Base-by-base conservation (phyloP, 2,329 filamentous ascomycete genomes). In the Ophiostoma quercus region DNA sequence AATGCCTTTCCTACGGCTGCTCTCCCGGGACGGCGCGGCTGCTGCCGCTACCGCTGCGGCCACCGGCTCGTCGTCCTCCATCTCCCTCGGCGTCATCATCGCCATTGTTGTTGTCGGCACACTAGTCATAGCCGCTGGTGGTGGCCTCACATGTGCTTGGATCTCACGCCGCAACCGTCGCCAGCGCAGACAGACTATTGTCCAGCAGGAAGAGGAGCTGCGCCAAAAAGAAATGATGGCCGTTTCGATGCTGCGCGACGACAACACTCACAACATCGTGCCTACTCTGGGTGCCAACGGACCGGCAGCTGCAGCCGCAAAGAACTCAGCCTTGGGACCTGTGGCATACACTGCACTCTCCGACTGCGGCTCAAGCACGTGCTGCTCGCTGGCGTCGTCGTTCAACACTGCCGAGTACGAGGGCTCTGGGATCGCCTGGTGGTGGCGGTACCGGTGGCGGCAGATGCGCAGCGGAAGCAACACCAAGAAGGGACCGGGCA, bases 81-180 rank as follows among this genome's bases (percentile, higher is more conserved):
- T 67, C 41, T 54, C 66, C 11, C 66, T 67, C n/a, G 77, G 78
- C 25, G 76, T 74, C 25, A 75, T 81, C 69, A 74, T 85, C 43
- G 79, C 79, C 69, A 82, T 86, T 69, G 80, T 81, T 14, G 73
- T 87, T 34, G 80, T 80, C 41, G 83, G 83, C n/a, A 81, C 82
- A 19, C 74, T 82, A 1, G 68, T 84, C 7, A 71, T 85, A 16
- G 83, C 84, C 74, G 76, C 79, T 1, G 76, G 74, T 8, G 70
- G 84, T 7, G 82, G 81, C 0, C 76, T 82, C 34, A 70, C 84
- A 32, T 79, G 84, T 65, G 74, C 82, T 6, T 81, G 80, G 76
- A 72, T 79, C 2, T 78, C 78, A 9, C 76, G 67, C 12, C 70
- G 67, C 12, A 47, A 63, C 4, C 72, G 72, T 3, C 70, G 37